phyloP scores from a whole-genome alignment of 1,284 basidiomycete species.

The Ustilago lituana region DNA sequence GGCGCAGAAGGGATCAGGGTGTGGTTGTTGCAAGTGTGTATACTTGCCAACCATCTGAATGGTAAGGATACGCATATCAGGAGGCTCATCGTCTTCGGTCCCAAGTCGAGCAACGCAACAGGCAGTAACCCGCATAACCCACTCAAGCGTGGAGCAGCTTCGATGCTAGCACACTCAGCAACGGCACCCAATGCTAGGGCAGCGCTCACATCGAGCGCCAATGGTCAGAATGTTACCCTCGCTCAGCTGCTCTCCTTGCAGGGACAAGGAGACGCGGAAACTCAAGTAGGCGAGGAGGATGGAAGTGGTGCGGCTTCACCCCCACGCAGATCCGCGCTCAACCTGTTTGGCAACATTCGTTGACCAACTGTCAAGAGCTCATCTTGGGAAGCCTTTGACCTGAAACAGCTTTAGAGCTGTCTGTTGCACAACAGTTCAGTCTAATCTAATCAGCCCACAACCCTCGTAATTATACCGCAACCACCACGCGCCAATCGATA shows the following conservation, averaged over 20 bases:
- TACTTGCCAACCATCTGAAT: constrained; percentile 94
- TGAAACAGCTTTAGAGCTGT: no score
- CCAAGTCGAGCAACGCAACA: constrained; percentile 62
- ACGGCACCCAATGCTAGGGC: constrained; percentile 2
- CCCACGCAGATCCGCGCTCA: constrained; percentile 23
- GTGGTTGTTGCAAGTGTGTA: constrained; percentile 88
- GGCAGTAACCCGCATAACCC: not conserved
- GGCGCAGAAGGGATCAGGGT: constrained; percentile 65
- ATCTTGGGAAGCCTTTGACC: no score
- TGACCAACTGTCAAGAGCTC: no score
- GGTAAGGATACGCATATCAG: constrained; percentile 99
- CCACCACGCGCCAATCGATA: no score
- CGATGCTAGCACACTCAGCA: not conserved
- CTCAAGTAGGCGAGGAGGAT: constrained; percentile 6
- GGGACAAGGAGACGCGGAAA: not conserved
- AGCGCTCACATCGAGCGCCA: not conserved
- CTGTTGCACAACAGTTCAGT: not conserved
- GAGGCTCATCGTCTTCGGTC: constrained; percentile 84
- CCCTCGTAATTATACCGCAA: no score
- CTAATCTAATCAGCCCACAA: no score
- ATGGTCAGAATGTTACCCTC: constrained; percentile 22
- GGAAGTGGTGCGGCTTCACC: constrained; percentile 1
- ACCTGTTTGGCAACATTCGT: constrained; percentile 36
- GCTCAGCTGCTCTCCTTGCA: constrained; percentile 31
- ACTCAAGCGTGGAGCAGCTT: constrained; percentile 2